These are phyloP conservation scores for Globisporangium ultimum DNA, from an alignment of 352 stramenopile genomes.

Conservation along the genomic window DNA sequence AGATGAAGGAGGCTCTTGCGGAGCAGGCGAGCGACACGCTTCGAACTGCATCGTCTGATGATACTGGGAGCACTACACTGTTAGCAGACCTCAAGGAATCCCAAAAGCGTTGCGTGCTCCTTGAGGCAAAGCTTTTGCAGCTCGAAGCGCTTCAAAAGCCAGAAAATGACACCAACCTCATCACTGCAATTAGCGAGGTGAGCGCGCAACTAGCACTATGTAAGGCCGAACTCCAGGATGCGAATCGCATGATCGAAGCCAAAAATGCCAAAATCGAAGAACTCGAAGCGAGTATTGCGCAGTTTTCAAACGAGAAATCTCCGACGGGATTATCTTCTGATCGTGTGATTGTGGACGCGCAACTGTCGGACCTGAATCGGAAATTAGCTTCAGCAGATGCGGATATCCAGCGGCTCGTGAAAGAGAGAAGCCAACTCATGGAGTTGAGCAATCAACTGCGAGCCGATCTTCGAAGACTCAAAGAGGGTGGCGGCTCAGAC, in stretches of 20 bases:
- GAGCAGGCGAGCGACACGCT: constrained; percentile 35
- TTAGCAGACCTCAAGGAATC: constrained; percentile 25
- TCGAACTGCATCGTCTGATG: background rate
- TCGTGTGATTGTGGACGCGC: constrained; percentile 23
- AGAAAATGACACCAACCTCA: background rate
- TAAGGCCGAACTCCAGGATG: constrained; percentile 40
- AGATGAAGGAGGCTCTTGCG: constrained; percentile 69
- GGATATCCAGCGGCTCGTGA: constrained; percentile 63
- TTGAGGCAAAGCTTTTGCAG: constrained; percentile 42
- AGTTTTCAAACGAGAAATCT: constrained; percentile 21
- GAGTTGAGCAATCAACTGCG: constrained; percentile 78
- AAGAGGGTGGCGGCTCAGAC: constrained; percentile 9
- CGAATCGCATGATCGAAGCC: constrained; percentile 31
- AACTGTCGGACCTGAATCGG: constrained; percentile 36
- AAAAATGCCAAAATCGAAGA: constrained; percentile 45
- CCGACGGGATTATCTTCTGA: background rate
- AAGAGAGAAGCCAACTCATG: constrained; percentile 72
- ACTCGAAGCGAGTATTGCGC: constrained; percentile 25
- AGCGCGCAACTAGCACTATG: constrained; percentile 32
- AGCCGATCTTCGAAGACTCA: constrained; percentile 48
- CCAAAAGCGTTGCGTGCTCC: constrained; percentile 34
- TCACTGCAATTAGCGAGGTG: constrained; percentile 6
- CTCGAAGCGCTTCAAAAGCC: constrained; percentile 10
- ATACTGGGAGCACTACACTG: constrained; percentile 8
- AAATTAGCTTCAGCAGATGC: constrained; percentile 40